Evolutionary conservation across 345 rosid genomes (phyloP).

Genomic region (Eucalyptus sp.): DNA sequence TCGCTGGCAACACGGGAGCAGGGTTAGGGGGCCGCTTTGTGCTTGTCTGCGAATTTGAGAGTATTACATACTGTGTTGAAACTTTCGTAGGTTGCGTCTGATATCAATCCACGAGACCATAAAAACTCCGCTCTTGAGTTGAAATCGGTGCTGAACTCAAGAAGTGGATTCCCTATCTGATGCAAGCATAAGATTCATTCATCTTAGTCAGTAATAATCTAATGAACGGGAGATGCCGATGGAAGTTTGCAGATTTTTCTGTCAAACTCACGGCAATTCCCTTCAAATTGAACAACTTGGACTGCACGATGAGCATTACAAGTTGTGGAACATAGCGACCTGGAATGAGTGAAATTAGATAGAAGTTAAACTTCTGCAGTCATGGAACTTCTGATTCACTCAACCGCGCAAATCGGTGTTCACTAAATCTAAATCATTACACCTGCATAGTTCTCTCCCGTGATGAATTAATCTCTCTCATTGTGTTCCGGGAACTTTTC

Average conservation of each 20-base stretch:
- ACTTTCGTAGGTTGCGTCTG: slow-evolving; percentile 24
- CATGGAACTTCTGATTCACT: not conserved
- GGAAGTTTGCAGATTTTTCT: not conserved
- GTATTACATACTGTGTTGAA: slow-evolving; percentile 8
- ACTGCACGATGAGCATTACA: slow-evolving; percentile 15
- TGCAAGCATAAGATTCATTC: not conserved
- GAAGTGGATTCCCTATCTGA: slow-evolving; percentile 39
- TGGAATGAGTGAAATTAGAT: not conserved
- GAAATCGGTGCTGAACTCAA: slow-evolving; percentile 22
- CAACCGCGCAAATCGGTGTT: not conserved
- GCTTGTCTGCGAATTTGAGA: slow-evolving; percentile 18
- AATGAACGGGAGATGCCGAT: not conserved
- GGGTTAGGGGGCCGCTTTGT: not conserved
- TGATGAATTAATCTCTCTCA: slow-evolving; percentile 14
- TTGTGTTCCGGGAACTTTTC: slow-evolving; percentile 17
- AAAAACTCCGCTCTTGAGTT: slow-evolving; percentile 14
- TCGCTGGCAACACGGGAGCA: slow-evolving; percentile 4
- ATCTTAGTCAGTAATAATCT: not conserved
- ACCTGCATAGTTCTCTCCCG: slow-evolving; percentile 25
- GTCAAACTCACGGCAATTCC: slow-evolving; percentile 33
- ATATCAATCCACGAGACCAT: slow-evolving; percentile 40
- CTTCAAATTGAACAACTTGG: slow-evolving; percentile 23
- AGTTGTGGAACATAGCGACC: slow-evolving; percentile 52
- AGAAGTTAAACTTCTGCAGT: not conserved
- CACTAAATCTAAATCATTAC: not conserved